phyloP scores from a whole-genome alignment of 139 green algal species.

The Chlorella sp. region DNA sequence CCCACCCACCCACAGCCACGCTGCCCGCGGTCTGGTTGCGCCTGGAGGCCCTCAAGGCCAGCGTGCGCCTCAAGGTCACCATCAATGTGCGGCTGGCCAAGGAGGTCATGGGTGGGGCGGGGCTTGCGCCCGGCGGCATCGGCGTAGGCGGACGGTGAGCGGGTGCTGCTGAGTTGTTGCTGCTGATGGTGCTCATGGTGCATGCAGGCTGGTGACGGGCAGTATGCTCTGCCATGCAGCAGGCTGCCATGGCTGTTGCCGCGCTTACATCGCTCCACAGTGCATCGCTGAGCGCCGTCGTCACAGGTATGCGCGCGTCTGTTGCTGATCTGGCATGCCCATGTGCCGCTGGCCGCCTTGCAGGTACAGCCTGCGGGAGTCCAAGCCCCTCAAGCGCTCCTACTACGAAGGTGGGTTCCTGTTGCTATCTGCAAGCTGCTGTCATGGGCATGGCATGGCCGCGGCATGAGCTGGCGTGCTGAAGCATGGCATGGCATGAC shows the following conservation, averaged over 20 bases:
- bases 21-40: constrained; percentile 46
- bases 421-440: too few species aligned
- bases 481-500: background rate
- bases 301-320: too few species aligned
- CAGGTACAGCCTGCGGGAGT: constrained; percentile 27
- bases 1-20: constrained; percentile 1
- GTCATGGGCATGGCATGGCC: background rate
- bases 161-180: background rate
- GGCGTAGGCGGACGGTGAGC: background rate
- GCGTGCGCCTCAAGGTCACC: constrained; percentile 25
- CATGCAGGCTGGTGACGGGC: too few species aligned
- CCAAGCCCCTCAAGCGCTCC: constrained; percentile 19
- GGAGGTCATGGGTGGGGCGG: background rate
- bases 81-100: constrained; percentile 27
- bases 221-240: too few species aligned
- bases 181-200: too few species aligned
- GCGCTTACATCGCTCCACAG: too few species aligned
- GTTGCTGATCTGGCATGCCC: background rate
- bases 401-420: constrained; percentile 18
- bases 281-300: too few species aligned
- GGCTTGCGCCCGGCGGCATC: background rate
- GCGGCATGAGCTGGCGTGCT: too few species aligned
- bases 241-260: too few species aligned
- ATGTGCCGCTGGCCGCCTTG: background rate
- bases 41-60: constrained; percentile 30